phyloP scores from a whole-genome alignment of 2,329 filamentous ascomycete genomes.

The Penicillium sclerotigenum region DNA sequence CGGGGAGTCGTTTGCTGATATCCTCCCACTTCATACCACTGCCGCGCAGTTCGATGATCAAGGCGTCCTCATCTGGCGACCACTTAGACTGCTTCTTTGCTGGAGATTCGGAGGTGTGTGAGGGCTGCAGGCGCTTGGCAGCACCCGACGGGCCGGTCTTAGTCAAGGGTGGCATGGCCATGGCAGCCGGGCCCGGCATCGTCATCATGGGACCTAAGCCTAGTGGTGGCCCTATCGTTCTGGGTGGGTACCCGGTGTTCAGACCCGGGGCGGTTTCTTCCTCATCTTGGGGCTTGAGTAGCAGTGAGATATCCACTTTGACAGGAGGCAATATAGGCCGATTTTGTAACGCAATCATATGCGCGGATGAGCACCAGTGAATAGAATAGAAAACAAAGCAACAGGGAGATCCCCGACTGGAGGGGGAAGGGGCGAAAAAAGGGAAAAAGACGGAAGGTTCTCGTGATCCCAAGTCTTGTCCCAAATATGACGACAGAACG shows the following conservation, averaged over 20 bases:
- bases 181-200: conserved; percentile 19
- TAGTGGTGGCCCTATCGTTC: conserved; percentile 22
- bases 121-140: conserved; percentile 44
- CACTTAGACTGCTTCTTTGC: conserved; percentile 97
- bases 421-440: not conserved
- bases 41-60: conserved; percentile 87
- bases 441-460: conserved; percentile 5
- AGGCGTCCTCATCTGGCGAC: conserved; percentile 87
- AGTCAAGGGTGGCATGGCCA: conserved; percentile 26
- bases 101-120: conserved; percentile 58
- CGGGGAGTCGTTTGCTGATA: conserved; percentile 85
- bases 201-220: conserved; percentile 28
- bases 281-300: conserved; percentile 64
- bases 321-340: conserved; percentile 46
- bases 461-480: not conserved
- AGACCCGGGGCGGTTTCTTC: conserved; percentile 32
- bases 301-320: conserved; percentile 93
- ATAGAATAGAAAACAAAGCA: not conserved
- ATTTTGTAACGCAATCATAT: conserved; percentile 45
- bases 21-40: conserved; percentile 98
- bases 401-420: not conserved
- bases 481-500: conserved; percentile 1
- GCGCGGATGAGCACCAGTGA: conserved; percentile 26
- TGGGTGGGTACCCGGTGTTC: conserved; percentile 34
- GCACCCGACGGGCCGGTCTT: conserved; percentile 32